These are phyloP conservation scores for Clitoria ternatea DNA, from an alignment of 306 rosid genomes.

Conservation along the genomic window DNA sequence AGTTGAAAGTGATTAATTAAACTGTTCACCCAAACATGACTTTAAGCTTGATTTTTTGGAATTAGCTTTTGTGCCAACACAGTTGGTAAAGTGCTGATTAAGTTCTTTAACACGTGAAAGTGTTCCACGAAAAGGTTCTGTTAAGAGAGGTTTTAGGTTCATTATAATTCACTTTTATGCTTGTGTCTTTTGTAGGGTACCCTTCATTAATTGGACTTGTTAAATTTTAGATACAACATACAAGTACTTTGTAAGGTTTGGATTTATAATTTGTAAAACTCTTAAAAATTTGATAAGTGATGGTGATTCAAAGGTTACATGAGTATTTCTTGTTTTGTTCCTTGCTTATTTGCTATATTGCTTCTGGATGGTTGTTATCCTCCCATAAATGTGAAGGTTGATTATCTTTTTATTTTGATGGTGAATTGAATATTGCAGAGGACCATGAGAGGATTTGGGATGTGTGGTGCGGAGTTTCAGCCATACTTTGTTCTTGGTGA, in stretches of 20 bases:
- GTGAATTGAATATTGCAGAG: conserved; percentile 39
- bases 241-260: too few relatives aligned
- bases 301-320: neutral
- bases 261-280: neutral
- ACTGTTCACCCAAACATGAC: too few relatives aligned
- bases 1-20: too few relatives aligned
- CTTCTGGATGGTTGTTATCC: neutral
- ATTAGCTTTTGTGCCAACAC: too few relatives aligned
- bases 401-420: neutral
- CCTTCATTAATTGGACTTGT: neutral
- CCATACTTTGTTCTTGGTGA: conserved; percentile 69
- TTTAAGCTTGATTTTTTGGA: too few relatives aligned
- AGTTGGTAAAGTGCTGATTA: too few relatives aligned
- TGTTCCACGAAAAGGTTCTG: too few relatives aligned
- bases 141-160: too few relatives aligned
- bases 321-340: neutral
- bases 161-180: too few relatives aligned
- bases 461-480: conserved; percentile 41
- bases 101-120: too few relatives aligned
- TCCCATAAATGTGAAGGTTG: neutral
- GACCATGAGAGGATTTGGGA: conserved; percentile 41
- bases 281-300: neutral
- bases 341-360: neutral
- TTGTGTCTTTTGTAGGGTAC: neutral
- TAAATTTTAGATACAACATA: neutral